These are phyloP conservation scores for Trichosporon faecale DNA, from an alignment of 1,284 basidiomycete genomes.

Conservation along the genomic window DNA sequence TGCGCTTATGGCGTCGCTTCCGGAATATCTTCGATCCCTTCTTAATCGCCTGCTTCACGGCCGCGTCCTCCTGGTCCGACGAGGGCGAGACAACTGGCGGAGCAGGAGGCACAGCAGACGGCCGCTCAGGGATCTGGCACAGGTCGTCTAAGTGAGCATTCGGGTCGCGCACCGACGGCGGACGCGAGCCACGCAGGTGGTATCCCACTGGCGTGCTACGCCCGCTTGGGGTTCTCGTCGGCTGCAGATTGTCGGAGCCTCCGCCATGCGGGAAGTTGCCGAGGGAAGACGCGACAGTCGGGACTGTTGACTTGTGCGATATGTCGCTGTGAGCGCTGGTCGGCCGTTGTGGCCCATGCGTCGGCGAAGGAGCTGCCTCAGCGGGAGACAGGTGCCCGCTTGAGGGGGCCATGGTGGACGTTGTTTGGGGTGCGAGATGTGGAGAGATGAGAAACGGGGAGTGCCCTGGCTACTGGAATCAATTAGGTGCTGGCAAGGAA, in stretches of 20 bases:
- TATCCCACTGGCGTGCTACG: background rate
- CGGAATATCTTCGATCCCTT: background rate
- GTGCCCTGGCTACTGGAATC: background rate
- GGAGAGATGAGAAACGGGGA: background rate
- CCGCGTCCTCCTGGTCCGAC: background rate
- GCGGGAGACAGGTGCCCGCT: slow-evolving; percentile 8
- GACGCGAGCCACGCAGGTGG: background rate
- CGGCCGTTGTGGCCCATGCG: background rate
- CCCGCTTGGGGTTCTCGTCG: background rate
- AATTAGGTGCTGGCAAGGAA: slow-evolving; percentile 4
- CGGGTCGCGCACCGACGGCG: background rate
- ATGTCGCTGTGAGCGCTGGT: background rate
- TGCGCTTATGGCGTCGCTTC: background rate
- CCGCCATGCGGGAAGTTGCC: background rate
- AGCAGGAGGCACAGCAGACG: background rate
- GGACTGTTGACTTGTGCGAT: background rate
- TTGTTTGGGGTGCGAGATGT: background rate
- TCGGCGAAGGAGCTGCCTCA: background rate
- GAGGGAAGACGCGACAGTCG: background rate
- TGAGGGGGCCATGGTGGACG: background rate
- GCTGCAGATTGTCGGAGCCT: background rate
- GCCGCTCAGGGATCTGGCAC: background rate
- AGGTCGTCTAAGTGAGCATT: background rate
- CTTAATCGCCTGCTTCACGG: background rate
- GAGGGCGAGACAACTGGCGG: background rate